Evolutionary conservation across 2,329 filamentous ascomycete species (phyloP), one percentile per base, ranked within the genome.

Genomic region (Myriosclerotinia duriaeana): DNA sequence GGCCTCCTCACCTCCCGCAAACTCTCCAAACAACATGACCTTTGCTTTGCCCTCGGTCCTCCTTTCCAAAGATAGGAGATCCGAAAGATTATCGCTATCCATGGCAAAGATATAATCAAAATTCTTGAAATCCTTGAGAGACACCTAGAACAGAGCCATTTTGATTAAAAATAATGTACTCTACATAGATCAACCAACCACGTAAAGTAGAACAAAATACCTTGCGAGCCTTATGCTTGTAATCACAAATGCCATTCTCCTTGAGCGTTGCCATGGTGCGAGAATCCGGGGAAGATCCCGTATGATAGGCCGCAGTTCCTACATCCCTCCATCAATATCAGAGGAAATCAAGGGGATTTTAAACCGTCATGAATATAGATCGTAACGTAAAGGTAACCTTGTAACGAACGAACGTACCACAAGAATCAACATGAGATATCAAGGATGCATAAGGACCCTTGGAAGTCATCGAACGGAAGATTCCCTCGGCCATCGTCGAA

Each of bases 21-120:
- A 87, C 74, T 93, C 90, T 42, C 95, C 95, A 80, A 95, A 98
- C 59, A 98, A 79, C 83, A 91, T 89, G 64, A 96, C 86, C 75
- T 85, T 83, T 5, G 86, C 87, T 76, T 85, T 86, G 44, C 84
- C 81, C n/a, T 79, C 78, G 12, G 85, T 81, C 67, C 82, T 80
- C 66, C 76, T 73, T 70, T 86, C 81, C 75, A 89, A 78, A 44
- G 86, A 82, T 73, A 87, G 77, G 67, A 96, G 79, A 74, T 96
- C 86, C 11, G 83, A 81, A 54, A 96, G 81, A 77, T 98, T 98
- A 55, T 87, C 86, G 59, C 86, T 83, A 76, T 99, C 95, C 95
- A 99, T 99, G 68, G 91, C 93, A 66, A 99, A 88, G 68, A 99
- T 88, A 79, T 96, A 98, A 78, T 98, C 92, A 75, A 97, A 98